These are phyloP conservation scores for Aspergillus sp. DNA, from an alignment of 2,329 filamentous ascomycete genomes.

Conservation along the genomic window DNA sequence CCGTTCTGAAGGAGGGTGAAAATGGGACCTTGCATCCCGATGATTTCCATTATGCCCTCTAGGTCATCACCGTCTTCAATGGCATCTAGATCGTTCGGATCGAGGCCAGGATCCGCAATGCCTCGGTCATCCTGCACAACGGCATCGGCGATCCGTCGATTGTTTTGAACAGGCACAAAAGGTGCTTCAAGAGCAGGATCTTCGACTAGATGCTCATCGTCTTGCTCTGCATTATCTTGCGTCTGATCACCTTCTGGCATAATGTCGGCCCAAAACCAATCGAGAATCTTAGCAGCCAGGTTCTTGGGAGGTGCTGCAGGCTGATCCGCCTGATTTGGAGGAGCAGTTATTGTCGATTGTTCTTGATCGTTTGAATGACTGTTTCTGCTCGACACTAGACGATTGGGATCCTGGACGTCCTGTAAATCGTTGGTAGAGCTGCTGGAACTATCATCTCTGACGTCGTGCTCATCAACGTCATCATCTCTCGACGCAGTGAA, in stretches of 20 bases:
- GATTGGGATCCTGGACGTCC: neutral
- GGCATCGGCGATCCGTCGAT: slow-evolving; percentile 37
- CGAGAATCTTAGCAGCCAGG: slow-evolving; percentile 26
- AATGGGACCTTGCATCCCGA: slow-evolving; percentile 93
- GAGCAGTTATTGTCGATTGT: neutral
- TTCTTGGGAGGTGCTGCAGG: slow-evolving; percentile 16
- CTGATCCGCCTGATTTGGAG: slow-evolving; percentile 7
- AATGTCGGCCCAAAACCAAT: slow-evolving; percentile 48
- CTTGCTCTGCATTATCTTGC: slow-evolving; percentile 44
- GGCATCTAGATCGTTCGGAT: slow-evolving; percentile 59
- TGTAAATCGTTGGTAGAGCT: neutral
- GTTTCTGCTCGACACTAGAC: neutral
- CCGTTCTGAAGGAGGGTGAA: slow-evolving; percentile 90
- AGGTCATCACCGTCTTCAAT: slow-evolving; percentile 80
- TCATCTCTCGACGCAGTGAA: neutral
- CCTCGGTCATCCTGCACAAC: slow-evolving; percentile 20
- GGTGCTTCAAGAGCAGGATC: slow-evolving; percentile 60
- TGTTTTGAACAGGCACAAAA: slow-evolving; percentile 54
- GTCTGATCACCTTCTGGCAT: slow-evolving; percentile 18
- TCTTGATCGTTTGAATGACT: neutral
- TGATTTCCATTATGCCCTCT: slow-evolving; percentile 91
- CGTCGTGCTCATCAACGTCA: neutral
- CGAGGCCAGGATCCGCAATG: slow-evolving; percentile 56
- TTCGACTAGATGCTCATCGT: slow-evolving; percentile 61
- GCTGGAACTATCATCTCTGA: neutral